A percentile compares a stretch with the other conserved stretches of the same genome.
Conservation (phyloP, 306 rosid species). For the Hippophae gyantsensis region DNA sequence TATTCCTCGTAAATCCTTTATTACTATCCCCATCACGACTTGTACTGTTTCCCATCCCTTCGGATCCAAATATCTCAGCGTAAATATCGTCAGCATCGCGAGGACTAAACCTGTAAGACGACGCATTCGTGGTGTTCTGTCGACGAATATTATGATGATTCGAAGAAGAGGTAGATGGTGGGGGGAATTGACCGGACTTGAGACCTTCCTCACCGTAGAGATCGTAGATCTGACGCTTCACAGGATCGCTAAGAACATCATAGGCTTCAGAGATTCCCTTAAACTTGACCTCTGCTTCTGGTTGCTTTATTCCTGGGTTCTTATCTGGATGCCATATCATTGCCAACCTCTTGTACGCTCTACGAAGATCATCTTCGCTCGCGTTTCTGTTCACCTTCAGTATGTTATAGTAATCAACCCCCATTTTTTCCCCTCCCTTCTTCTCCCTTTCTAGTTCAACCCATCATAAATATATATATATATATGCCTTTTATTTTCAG, state of each 20-base stretch:
- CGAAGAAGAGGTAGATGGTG: constrained; percentile 31
- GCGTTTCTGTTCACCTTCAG: constrained; percentile 81
- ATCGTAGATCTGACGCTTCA: constrained; percentile 96
- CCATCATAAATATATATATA: not conserved
- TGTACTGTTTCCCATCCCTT: constrained; percentile 18
- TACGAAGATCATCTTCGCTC: constrained; percentile 75
- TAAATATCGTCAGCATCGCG: constrained; percentile 69
- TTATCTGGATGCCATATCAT: constrained; percentile 95
- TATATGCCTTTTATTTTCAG: not conserved
- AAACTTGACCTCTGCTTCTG: constrained; percentile 79
- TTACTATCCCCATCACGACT: constrained; percentile 26
- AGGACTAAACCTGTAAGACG: constrained; percentile 45
- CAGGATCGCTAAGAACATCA: constrained; percentile 73
- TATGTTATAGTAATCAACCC: constrained; percentile 83
- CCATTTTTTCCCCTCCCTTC: constrained; percentile 31
- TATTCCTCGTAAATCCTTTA: constrained; percentile 26
- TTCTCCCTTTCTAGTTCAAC: not conserved
- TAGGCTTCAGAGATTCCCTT: constrained; percentile 82
- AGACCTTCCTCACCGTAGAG: constrained; percentile 79
- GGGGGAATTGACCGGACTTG: constrained; percentile 72
- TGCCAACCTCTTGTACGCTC: constrained; percentile 68
- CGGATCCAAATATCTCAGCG: constrained; percentile 66
- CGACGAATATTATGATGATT: constrained; percentile 24
- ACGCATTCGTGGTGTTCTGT: constrained; percentile 26
- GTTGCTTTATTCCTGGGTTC: constrained; percentile 42